These are phyloP conservation scores for Alternaria ethzedia DNA, from an alignment of 2,329 filamentous ascomycete species.

Conservation along the genomic window DNA sequence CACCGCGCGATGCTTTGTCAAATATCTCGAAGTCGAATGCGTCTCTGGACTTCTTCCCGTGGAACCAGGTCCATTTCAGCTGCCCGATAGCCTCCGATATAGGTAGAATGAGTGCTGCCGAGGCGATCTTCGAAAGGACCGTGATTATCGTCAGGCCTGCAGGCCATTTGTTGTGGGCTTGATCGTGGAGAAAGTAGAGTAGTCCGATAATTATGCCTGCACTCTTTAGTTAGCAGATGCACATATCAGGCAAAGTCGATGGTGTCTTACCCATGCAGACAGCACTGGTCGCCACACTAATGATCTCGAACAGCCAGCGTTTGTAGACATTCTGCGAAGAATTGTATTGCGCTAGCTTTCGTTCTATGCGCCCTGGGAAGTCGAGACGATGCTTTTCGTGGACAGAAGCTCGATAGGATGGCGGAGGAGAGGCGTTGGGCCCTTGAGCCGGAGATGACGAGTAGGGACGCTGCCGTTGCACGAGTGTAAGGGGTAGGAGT, in stretches of 20 bases:
- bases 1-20: slow-evolving; percentile 35
- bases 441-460: too few species aligned
- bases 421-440: too few species aligned
- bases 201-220: slow-evolving; percentile 40
- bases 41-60: slow-evolving; percentile 20
- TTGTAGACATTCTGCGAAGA: slow-evolving; percentile 22
- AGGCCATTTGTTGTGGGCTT: slow-evolving; percentile 40
- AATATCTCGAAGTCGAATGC: slow-evolving; percentile 42
- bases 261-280: slow-evolving; percentile 42
- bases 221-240: neutral
- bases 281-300: slow-evolving; percentile 37
- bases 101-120: slow-evolving; percentile 33
- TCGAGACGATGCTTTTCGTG: slow-evolving; percentile 14
- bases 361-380: slow-evolving; percentile 27
- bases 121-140: slow-evolving; percentile 32
- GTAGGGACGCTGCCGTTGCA: too few species aligned
- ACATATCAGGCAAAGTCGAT: too few species aligned
- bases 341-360: slow-evolving; percentile 31
- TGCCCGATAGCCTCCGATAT: slow-evolving; percentile 39
- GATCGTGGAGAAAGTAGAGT: slow-evolving; percentile 35
- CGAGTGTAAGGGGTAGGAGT: neutral
- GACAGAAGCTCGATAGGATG: neutral
- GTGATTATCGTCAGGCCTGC: slow-evolving; percentile 29
- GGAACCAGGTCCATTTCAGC: slow-evolving; percentile 42
- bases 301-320: slow-evolving; percentile 40